A percentile compares a stretch with the other conserved stretches of the same genome.
These are phyloP conservation scores for Debaryomycetaceae sp. DNA, from an alignment of 1,139 yeast species.

Conservation along the genomic window DNA sequence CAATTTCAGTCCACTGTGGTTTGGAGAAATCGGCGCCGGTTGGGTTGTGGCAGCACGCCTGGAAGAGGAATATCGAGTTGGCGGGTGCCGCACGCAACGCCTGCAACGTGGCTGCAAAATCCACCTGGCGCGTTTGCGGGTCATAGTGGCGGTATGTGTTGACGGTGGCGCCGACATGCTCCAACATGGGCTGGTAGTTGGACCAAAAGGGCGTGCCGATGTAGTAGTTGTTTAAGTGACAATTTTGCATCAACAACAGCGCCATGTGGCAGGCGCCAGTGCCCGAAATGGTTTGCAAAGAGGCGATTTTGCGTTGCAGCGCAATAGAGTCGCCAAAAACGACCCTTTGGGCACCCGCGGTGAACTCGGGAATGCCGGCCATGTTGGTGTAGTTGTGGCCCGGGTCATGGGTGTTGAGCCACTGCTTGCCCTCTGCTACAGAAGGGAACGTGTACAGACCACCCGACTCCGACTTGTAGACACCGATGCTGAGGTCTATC, in stretches of 20 bases:
- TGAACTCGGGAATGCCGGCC: constrained; percentile 39
- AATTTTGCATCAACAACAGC: constrained; percentile 21
- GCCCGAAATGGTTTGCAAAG: constrained; percentile 42
- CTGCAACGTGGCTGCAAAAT: constrained; percentile 23
- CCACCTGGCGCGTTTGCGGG: constrained; percentile 22
- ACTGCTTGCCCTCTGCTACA: constrained; percentile 31
- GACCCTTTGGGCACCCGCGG: constrained; percentile 30
- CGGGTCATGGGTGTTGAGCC: constrained; percentile 29
- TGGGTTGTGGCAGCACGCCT: constrained; percentile 96
- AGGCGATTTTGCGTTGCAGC: constrained; percentile 25
- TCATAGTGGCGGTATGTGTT: constrained; percentile 31
- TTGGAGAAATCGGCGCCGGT: constrained; percentile 86
- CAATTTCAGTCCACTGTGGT: constrained; percentile 75
- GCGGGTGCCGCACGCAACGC: constrained; percentile 28
- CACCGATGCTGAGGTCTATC: constrained; percentile 42
- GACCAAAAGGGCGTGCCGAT: constrained; percentile 42
- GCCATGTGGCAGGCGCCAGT: constrained; percentile 44
- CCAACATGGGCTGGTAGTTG: constrained; percentile 36
- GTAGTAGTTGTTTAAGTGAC: constrained; percentile 28
- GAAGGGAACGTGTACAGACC: constrained; percentile 34
- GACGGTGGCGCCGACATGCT: constrained; percentile 25
- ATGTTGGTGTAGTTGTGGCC: constrained; percentile 44
- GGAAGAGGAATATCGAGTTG: constrained; percentile 51
- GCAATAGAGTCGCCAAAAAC: constrained; percentile 29
- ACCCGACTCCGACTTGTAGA: constrained; percentile 38